phyloP scores from a whole-genome alignment of 2,329 filamentous ascomycete species.

The Fusarium dimerum region DNA sequence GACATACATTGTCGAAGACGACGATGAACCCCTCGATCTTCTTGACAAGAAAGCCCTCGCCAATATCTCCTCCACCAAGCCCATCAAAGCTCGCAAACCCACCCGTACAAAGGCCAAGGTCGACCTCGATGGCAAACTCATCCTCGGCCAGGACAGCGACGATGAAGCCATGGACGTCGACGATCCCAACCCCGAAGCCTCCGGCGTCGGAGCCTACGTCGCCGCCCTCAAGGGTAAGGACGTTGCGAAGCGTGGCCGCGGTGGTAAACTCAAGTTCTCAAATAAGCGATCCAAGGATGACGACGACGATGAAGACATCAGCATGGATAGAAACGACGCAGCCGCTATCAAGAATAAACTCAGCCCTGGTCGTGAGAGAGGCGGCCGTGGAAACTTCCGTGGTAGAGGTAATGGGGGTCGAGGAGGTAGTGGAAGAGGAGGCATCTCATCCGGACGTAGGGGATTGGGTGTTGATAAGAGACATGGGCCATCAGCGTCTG shows the following conservation, averaged over 20 bases:
- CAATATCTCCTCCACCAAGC: slow-evolving; percentile 90
- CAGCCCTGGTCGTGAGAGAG: slow-evolving; percentile 39
- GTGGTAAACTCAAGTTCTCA: slow-evolving; percentile 71
- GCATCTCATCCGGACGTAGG: slow-evolving; percentile 46
- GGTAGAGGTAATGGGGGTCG: slow-evolving; percentile 34
- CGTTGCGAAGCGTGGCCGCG: slow-evolving; percentile 62
- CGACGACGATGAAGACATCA: slow-evolving; percentile 50
- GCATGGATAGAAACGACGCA: slow-evolving; percentile 55
- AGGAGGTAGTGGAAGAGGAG: slow-evolving; percentile 40
- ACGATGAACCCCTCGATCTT: slow-evolving; percentile 92
- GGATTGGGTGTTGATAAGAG: slow-evolving; percentile 54
- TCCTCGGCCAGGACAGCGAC: slow-evolving; percentile 63
- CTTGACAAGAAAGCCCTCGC: slow-evolving; percentile 86
- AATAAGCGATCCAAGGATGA: slow-evolving; percentile 56
- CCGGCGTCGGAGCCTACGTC: slow-evolving; percentile 68
- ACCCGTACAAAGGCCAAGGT: slow-evolving; percentile 64
- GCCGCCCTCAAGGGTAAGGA: slow-evolving; percentile 69
- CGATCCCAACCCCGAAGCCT: slow-evolving; percentile 55
- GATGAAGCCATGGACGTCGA: slow-evolving; percentile 66
- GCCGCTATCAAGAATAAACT: slow-evolving; percentile 54
- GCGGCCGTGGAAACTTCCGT: slow-evolving; percentile 36
- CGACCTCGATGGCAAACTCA: slow-evolving; percentile 78
- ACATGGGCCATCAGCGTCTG: slow-evolving; percentile 40
- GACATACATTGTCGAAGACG: slow-evolving; percentile 90
- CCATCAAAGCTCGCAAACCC: slow-evolving; percentile 61